Evolutionary conservation across 192 early-diverging fungal genomes (phyloP).

Genomic region (Geranomyces michiganensis): DNA sequence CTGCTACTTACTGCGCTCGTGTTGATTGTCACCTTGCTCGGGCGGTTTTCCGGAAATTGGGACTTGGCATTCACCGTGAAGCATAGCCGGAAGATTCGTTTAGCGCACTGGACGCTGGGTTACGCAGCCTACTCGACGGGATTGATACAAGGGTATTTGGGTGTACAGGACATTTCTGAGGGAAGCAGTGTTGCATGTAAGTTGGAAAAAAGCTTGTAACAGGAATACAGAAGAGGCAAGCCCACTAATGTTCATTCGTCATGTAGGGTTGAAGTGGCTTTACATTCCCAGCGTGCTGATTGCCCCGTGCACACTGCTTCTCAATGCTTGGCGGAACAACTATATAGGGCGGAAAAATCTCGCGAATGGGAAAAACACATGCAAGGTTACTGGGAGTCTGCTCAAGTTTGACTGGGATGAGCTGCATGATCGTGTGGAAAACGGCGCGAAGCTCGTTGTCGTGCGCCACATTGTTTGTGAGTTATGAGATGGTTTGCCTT

Average conservation of each 20-base stretch:
- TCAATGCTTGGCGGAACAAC: constrained; percentile 8
- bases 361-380: constrained; percentile 3
- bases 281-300: constrained; percentile 13
- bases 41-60: background rate
- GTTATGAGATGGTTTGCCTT: background rate
- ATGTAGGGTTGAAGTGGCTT: constrained; percentile 12
- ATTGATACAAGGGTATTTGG: constrained; percentile 33
- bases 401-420: constrained; percentile 45
- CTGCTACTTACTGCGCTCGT: constrained; percentile 30
- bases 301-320: background rate
- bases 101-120: constrained; percentile 29
- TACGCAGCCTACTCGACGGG: constrained; percentile 38
- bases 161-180: constrained; percentile 27
- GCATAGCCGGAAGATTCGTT: background rate
- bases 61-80: background rate
- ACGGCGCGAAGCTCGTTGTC: constrained; percentile 44
- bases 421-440: constrained; percentile 38
- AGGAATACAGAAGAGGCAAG: background rate
- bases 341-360: background rate
- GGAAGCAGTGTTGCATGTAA: background rate
- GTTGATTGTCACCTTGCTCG: constrained; percentile 1
- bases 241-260: background rate
- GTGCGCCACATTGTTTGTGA: constrained; percentile 38
- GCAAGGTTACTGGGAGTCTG: background rate
- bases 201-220: background rate